Base-by-base conservation (phyloP, 768 basidiomycete species). In the Floccularia luteovirens region DNA sequence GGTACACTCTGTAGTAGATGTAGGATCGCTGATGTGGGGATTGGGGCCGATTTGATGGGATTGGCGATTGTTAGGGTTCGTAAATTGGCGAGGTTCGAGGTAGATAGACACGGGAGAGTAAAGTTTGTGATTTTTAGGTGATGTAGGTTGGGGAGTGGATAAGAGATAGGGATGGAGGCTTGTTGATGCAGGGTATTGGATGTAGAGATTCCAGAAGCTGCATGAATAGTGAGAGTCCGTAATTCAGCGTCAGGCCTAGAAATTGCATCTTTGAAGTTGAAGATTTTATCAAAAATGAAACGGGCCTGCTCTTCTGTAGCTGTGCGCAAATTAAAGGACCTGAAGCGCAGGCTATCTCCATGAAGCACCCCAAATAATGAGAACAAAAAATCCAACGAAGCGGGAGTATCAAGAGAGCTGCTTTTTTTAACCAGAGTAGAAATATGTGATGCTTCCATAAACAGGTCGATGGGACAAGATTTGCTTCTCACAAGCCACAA, bases 401-500 rank as follows among this genome's bases (percentile, higher is more conserved):
- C 31, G 5, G 14, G 12, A 8, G 17, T 11, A 5, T 14, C 11
- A 19, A 7, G 14, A 7, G 24, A 5, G 14, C 33, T 20, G 16
- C 33, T 34, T 14, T 32, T 41, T 43, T 31, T 14, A 39, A 4
- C 38, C 27, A 39, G 7, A 49, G 45, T 13, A 37, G 31, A 31
- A 20, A 16, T 14, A 25, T 33, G 34, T 24, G 36, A 12, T 27
- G 50, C 33, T 36, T 55, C 47, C 25, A 56, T 39, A 36, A 45
- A 36, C 14, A 61, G 42, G 39, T 51, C 40, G 11, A 62, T 25
- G 8, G 39, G 40, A 32, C 57, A 59, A 2, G 52, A 51, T 14
- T 54, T 52, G 4, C 56, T 51, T 45, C 52, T 52, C 1, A 46
- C 35, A 27, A 65, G 56, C 60, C 61, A 65, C 5, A 52, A 31